Base-by-base conservation (phyloP, 768 basidiomycete genomes). In the Podaxis sp. region DNA sequence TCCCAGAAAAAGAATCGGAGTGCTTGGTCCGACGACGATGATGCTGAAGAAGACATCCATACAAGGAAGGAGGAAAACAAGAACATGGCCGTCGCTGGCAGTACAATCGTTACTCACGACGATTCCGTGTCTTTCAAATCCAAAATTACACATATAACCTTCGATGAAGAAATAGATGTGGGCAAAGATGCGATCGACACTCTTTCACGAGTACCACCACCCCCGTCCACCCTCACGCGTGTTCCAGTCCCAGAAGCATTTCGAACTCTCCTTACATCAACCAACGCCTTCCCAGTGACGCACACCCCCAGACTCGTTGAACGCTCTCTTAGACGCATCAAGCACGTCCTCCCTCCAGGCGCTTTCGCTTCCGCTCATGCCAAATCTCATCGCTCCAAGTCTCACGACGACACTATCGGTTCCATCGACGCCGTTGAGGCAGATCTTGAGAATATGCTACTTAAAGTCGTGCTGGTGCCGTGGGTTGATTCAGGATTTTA, bases 281-380 rank as follows among this genome's bases (percentile, higher is more conserved):
- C 5, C 11, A 60, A 41, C 22, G n/a, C 38, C n/a, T 60, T 60
- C 24, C 59, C 59, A 33, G 22, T 17, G n/a, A 53, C 51, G 8
- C 59, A 60, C 40, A 41, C 37, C 24, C 24, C 33, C 7, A n/a
- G 59, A 25, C 13, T 29, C 13, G 59, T 46, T 22, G 59, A 60
- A 25, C 51, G 40, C 15, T 60, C 50, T 13, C 40, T 60, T 19
- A 50, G 59, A 3, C 59, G 59, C 5, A 60, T 60, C 51, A 46
- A 33, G n/a, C 59, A 36, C 12, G 38, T 54, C 37, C 40, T 53
- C 22, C 59, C 59, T 12, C 59, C 59, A 19, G 51, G 59, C 15
- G 24, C 38, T 17, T 60, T 53, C 19, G 46, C 27, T 40, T 60
- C 59, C 11, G 19, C 9, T 8, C 51, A 41, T 43, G 19, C 51